Evolutionary conservation across 1,284 basidiomycete species (phyloP).

Genomic region (Nidula niveotomentosa): DNA sequence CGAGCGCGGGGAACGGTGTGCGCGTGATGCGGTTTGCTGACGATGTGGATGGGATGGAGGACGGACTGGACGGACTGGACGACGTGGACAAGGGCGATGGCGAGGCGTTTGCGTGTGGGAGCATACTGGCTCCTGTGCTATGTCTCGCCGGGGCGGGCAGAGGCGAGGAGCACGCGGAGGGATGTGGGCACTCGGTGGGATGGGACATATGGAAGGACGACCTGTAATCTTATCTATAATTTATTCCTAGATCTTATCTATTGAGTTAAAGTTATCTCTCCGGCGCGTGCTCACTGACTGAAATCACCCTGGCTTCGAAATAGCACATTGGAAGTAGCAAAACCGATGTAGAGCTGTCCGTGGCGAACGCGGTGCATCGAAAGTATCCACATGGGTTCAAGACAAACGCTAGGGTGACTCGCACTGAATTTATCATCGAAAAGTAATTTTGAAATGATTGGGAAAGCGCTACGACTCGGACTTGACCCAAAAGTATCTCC

Average conservation of each 20-base stretch:
- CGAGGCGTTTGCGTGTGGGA: conserved; percentile 24
- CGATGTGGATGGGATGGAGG: conserved; percentile 23
- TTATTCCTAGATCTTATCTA: conserved; percentile 8
- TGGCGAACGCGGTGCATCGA: no score
- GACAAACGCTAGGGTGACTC: no score
- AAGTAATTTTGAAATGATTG: no score
- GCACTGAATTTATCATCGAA: no score
- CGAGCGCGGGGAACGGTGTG: conserved; percentile 45
- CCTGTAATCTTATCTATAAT: background rate
- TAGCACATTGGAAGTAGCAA: no score
- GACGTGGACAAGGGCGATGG: conserved; percentile 34
- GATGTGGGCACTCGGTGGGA: conserved; percentile 37
- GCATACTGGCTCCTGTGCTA: conserved; percentile 34
- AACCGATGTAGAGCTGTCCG: no score
- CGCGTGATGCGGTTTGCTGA: conserved; percentile 39
- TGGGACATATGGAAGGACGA: conserved; percentile 18
- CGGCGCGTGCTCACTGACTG: no score
- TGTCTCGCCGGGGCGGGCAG: conserved; percentile 42
- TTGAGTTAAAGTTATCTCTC: background rate
- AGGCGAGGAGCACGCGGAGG: conserved; percentile 24
- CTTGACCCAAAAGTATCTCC: no score
- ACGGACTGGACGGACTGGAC: conserved; percentile 46
- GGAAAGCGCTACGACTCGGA: no score
- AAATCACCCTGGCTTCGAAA: no score
- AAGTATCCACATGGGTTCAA: no score